Evolutionary conservation across 306 rosid species (phyloP).

Genomic region (Lupinus albus): DNA sequence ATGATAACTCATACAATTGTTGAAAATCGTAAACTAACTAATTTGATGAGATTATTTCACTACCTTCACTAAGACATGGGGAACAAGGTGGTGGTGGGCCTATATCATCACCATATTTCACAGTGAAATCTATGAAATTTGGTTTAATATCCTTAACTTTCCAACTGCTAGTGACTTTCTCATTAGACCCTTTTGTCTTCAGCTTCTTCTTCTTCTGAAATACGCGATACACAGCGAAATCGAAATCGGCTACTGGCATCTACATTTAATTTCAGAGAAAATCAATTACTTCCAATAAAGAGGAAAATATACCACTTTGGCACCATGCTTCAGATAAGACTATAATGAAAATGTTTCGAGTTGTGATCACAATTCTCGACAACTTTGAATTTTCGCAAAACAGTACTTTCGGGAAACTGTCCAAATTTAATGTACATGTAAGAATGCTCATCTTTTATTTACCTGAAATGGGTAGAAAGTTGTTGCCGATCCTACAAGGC

Average conservation of each 20-base stretch:
- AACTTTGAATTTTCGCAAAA: too few species aligned
- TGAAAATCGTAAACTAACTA: constrained; percentile 29
- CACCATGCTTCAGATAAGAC: neutral
- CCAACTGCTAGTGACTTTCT: constrained; percentile 10
- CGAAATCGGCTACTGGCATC: constrained; percentile 50
- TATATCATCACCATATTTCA: constrained; percentile 14
- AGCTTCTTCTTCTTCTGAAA: constrained; percentile 47
- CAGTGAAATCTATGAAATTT: constrained; percentile 33
- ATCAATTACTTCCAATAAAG: neutral
- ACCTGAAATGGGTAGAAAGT: constrained; percentile 40
- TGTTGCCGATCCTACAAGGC: constrained; percentile 29
- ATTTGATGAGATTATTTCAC: constrained; percentile 32
- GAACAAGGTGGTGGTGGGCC: constrained; percentile 38
- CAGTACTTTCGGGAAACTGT: too few species aligned
- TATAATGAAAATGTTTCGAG: too few species aligned
- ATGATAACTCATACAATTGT: constrained; percentile 15
- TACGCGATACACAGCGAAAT: constrained; percentile 52
- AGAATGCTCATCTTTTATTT: neutral
- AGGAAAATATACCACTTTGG: neutral
- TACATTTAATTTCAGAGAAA: constrained; percentile 27
- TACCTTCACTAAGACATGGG: constrained; percentile 47
- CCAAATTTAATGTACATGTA: too few species aligned
- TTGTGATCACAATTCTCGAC: too few species aligned
- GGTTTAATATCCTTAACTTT: constrained; percentile 25
- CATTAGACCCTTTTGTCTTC: constrained; percentile 25